A percentile compares a stretch with the other conserved stretches of the same genome.
Evolutionary conservation across 192 early-diverging fungal genomes (phyloP).

Genomic region (Coemansia sp.): DNA sequence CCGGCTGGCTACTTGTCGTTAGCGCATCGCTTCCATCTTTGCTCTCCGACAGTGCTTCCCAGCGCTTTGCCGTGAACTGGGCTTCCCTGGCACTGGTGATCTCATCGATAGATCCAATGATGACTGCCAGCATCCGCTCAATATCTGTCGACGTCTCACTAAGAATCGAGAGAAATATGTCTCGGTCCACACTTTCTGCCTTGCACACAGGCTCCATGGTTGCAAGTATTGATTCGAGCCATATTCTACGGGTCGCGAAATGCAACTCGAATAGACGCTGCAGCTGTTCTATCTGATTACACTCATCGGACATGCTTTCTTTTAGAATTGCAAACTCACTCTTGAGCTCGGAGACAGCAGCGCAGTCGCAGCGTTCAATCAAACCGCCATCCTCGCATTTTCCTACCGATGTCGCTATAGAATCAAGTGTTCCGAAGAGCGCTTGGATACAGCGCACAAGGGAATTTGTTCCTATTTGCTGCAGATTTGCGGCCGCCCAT

Average conservation of each 20-base stretch:
- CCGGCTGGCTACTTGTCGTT: conserved; percentile 1
- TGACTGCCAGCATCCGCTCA: background rate
- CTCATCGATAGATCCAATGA: background rate
- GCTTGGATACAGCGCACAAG: background rate
- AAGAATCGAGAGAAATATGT: background rate
- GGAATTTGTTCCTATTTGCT: conserved; percentile 8
- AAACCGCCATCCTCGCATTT: background rate
- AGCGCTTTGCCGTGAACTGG: conserved; percentile 23
- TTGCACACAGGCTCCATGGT: background rate
- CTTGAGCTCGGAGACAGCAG: background rate
- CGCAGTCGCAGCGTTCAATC: background rate
- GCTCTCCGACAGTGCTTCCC: conserved; percentile 19
- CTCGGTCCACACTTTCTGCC: background rate
- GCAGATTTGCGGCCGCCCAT: conserved; percentile 15
- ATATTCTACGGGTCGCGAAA: conserved; percentile 33
- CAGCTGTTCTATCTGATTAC: conserved; percentile 12
- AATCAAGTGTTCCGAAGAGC: background rate
- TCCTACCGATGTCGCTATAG: background rate
- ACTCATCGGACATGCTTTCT: background rate
- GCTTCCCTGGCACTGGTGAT: conserved; percentile 20
- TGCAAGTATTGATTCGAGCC: conserved; percentile 18
- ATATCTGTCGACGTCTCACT: background rate
- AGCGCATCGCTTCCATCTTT: background rate
- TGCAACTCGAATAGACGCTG: conserved; percentile 12
- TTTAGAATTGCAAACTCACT: background rate